Evolutionary conservation across 1,284 basidiomycete species (phyloP).

Genomic region (Cutaneotrichosporon cutaneum): DNA sequence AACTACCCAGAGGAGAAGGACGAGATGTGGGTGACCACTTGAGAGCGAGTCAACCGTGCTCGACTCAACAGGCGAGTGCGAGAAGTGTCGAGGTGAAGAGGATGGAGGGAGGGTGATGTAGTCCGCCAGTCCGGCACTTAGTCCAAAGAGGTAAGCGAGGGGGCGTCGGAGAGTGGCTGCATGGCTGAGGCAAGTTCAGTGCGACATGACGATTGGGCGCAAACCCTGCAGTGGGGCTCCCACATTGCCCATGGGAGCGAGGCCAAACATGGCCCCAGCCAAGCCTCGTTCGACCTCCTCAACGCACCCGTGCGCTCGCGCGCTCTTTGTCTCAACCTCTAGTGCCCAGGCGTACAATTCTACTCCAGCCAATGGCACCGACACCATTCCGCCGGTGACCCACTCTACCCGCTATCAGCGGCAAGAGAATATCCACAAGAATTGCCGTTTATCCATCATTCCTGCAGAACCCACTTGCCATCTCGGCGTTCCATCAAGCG

Average conservation of each 20-base stretch:
- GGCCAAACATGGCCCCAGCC: background rate
- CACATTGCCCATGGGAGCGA: background rate
- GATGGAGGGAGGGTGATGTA: background rate
- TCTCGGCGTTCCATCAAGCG: conserved; percentile 65
- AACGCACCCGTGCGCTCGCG: too few species aligned
- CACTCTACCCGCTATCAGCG: background rate
- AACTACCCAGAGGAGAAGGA: background rate
- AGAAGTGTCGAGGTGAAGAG: background rate
- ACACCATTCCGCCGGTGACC: background rate
- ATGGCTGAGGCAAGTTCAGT: background rate
- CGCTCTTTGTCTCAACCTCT: too few species aligned
- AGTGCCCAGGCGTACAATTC: background rate
- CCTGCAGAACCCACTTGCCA: conserved; percentile 63
- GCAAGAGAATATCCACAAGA: background rate
- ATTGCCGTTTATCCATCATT: conserved; percentile 6
- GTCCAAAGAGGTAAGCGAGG: background rate
- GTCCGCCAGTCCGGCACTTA: background rate
- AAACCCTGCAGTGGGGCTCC: background rate
- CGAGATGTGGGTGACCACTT: too few species aligned
- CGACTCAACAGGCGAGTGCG: background rate
- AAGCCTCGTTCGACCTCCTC: background rate
- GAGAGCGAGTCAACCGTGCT: background rate
- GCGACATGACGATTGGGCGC: background rate
- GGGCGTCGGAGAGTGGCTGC: background rate
- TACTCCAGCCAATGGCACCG: background rate